Conservation (phyloP, 306 rosid species). For the Pachyrhizus erosus region DNA sequence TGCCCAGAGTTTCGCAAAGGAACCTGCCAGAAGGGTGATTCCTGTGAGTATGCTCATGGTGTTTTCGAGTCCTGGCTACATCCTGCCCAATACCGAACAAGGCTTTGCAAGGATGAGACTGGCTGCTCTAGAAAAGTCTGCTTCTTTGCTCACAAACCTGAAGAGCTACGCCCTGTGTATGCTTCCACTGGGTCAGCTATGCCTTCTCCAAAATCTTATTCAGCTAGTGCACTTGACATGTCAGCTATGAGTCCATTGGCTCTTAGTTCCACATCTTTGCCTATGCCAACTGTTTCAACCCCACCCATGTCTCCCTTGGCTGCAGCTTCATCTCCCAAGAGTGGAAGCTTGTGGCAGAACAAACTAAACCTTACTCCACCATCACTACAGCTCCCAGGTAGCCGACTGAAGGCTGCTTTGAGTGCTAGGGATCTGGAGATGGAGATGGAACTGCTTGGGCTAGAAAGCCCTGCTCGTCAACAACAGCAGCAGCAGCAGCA, state of each 20-base stretch:
- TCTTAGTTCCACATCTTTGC: constrained; percentile 77
- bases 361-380: constrained; percentile 85
- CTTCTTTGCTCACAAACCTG: constrained; percentile 95
- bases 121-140: constrained; percentile 92
- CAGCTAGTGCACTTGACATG: constrained; percentile 63
- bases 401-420: constrained; percentile 80
- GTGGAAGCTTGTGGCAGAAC: constrained; percentile 93
- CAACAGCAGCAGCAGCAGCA: constrained; percentile 71
- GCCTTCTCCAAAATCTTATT: constrained; percentile 90
- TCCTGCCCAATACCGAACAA: constrained; percentile 95
- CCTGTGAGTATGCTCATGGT: constrained; percentile 97
- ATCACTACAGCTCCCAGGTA: constrained; percentile 85
- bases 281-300: constrained; percentile 78
- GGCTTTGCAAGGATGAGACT: constrained; percentile 97
- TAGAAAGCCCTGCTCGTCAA: constrained; percentile 62
- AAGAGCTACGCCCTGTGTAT: constrained; percentile 90
- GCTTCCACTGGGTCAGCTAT: constrained; percentile 96
- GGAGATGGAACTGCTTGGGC: constrained; percentile 82
- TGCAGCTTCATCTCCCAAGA: constrained; percentile 80
- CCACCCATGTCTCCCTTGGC: constrained; percentile 96
- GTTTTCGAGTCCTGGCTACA: constrained; percentile 99
- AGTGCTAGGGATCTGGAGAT: constrained; percentile 86
- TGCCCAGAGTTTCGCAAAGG: constrained; percentile 98
- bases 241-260: constrained; percentile 77
- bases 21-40: constrained; percentile 83